phyloP scores from a whole-genome alignment of 1,284 basidiomycete genomes.

The Naganishia sp. region DNA sequence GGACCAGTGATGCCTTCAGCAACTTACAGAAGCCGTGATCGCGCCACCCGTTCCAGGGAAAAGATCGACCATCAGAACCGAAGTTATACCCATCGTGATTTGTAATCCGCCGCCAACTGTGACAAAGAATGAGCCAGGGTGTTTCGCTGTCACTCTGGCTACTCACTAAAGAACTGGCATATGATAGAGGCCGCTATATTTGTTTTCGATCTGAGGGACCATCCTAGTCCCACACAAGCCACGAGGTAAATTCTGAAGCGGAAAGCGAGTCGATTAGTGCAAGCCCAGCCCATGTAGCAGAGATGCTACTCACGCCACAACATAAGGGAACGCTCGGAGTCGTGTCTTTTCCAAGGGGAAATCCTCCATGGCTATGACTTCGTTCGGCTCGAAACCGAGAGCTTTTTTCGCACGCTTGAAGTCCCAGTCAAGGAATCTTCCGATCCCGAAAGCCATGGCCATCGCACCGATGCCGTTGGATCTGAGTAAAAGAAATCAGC shows the following conservation, averaged over 20 bases:
- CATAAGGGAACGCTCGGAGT: slow-evolving; percentile 39
- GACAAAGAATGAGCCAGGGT: not conserved
- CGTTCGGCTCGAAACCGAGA: slow-evolving; percentile 45
- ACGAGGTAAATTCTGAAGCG: slow-evolving; percentile 36
- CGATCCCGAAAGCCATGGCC: slow-evolving; percentile 43
- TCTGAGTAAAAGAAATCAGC: slow-evolving; percentile 32
- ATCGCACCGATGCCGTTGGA: slow-evolving; percentile 48
- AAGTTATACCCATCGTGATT: slow-evolving; percentile 29
- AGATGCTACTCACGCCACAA: slow-evolving; percentile 37
- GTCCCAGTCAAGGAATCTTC: slow-evolving; percentile 48
- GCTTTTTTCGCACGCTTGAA: slow-evolving; percentile 46
- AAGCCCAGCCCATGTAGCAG: not conserved
- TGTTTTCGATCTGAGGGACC: slow-evolving; percentile 40
- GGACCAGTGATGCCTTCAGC: not conserved
- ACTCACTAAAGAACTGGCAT: slow-evolving; percentile 40
- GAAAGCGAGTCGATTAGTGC: not conserved
- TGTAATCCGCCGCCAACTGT: slow-evolving; percentile 28
- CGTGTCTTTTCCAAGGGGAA: slow-evolving; percentile 48
- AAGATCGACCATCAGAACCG: slow-evolving; percentile 44
- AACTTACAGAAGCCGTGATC: slow-evolving; percentile 48
- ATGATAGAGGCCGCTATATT: slow-evolving; percentile 45
- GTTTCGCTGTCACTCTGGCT: not conserved
- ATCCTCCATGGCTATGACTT: slow-evolving; percentile 39
- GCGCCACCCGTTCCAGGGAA: slow-evolving; percentile 49
- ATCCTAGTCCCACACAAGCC: slow-evolving; percentile 42